Conservation (phyloP, 2,329 filamentous ascomycete species). For the Penicillium sp. region DNA sequence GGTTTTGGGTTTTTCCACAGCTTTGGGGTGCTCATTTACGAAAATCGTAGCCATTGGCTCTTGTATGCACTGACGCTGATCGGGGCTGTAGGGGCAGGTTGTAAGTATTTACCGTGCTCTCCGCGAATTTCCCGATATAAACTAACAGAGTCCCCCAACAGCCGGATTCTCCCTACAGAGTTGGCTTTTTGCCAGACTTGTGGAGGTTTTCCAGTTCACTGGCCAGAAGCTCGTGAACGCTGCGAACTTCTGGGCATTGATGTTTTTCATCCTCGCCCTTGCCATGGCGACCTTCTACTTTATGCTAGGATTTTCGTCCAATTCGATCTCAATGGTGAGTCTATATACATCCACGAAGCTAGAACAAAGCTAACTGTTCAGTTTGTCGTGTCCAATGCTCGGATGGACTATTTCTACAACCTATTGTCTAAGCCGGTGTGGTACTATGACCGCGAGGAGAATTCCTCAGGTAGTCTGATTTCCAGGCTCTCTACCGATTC, state of each 20-base stretch:
- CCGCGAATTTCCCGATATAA: neutral
- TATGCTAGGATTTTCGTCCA: constrained; percentile 46
- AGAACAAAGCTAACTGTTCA: constrained; percentile 17
- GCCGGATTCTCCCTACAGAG: constrained; percentile 37
- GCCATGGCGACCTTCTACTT: constrained; percentile 47
- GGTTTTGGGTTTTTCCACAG: neutral
- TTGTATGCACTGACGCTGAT: neutral
- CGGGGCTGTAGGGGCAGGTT: constrained; percentile 3
- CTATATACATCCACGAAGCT: neutral
- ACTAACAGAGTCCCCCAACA: constrained; percentile 4
- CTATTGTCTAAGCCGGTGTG: constrained; percentile 42
- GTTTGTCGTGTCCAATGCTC: constrained; percentile 37
- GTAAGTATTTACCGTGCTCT: neutral
- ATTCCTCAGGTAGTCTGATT: constrained; percentile 49
- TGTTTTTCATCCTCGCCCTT: constrained; percentile 56
- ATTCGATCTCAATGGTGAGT: constrained; percentile 46
- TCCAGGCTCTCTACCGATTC: constrained; percentile 50
- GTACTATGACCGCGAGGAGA: constrained; percentile 47
- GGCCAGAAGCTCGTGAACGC: constrained; percentile 38
- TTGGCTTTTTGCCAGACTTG: constrained; percentile 49
- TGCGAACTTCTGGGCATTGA: constrained; percentile 53
- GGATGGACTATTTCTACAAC: constrained; percentile 30
- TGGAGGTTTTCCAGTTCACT: constrained; percentile 48
- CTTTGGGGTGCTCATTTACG: neutral
- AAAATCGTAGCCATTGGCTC: constrained; percentile 3